Evolutionary conservation across 2,329 filamentous ascomycete genomes (phyloP).

Genomic region (Aspergillus latus): DNA sequence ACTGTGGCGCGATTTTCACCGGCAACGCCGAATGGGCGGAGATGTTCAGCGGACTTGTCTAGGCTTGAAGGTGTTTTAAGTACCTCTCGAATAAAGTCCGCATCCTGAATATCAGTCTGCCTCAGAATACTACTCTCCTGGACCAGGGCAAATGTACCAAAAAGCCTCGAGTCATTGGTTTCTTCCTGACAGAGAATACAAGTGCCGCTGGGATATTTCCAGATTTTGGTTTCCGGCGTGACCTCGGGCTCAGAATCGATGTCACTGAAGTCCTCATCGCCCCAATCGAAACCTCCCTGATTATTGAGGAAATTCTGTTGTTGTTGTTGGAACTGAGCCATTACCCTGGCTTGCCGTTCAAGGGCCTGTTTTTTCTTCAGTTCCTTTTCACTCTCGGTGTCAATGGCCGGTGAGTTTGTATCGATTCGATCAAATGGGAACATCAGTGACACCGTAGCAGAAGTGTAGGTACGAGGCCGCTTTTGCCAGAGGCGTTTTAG

Average conservation of each 20-base stretch:
- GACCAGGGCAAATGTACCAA: constrained; percentile 89
- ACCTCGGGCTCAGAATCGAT: constrained; percentile 51
- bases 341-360: constrained; percentile 86
- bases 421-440: constrained; percentile 76
- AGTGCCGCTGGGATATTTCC: constrained; percentile 89
- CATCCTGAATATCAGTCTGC: constrained; percentile 78
- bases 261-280: constrained; percentile 74
- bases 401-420: constrained; percentile 73
- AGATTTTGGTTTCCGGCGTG: constrained; percentile 67
- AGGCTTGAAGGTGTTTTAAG: constrained; percentile 75
- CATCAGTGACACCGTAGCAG: constrained; percentile 59
- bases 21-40: constrained; percentile 87
- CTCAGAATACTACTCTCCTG: constrained; percentile 82
- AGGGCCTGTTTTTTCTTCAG: constrained; percentile 87
- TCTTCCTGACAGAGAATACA: constrained; percentile 98
- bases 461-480: constrained; percentile 69
- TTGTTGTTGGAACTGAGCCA: constrained; percentile 97
- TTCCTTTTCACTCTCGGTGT: constrained; percentile 61
- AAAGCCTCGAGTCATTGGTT: constrained; percentile 81
- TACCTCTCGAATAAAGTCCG: constrained; percentile 81
- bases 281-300: constrained; percentile 85
- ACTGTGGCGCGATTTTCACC: constrained; percentile 79
- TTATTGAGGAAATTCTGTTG: constrained; percentile 92
- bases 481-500: constrained; percentile 83
- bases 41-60: constrained; percentile 77